Conservation (phyloP, 1,139 yeast genomes). For the Schwanniomyces etchellsii region DNA sequence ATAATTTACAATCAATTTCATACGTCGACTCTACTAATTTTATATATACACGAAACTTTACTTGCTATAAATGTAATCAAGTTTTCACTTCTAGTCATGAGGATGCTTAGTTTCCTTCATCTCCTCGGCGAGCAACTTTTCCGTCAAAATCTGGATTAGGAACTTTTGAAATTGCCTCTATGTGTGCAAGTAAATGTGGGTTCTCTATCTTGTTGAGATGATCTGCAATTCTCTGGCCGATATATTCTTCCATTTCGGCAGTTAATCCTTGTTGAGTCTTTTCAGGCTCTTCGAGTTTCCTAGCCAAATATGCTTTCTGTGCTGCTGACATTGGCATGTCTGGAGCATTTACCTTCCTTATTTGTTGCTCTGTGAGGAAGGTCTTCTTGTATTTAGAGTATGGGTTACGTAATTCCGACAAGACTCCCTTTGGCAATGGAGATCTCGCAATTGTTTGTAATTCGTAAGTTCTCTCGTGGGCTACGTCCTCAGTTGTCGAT, state of each 20-base stretch:
- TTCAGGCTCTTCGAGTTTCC: constrained; percentile 44
- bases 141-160: constrained; percentile 27
- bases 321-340: constrained; percentile 70
- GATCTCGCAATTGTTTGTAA: constrained; percentile 61
- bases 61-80: too few species aligned
- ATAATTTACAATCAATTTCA: too few species aligned
- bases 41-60: too few species aligned
- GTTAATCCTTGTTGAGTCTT: constrained; percentile 48
- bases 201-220: constrained; percentile 41
- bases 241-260: constrained; percentile 60
- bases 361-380: constrained; percentile 53
- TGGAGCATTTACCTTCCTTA: constrained; percentile 62
- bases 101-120: too few species aligned
- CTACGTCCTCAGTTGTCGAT: constrained; percentile 54
- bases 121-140: too few species aligned
- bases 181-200: constrained; percentile 33
- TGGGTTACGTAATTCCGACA: constrained; percentile 70
- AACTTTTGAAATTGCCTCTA: constrained; percentile 32
- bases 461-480: constrained; percentile 69
- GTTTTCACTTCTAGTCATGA: too few species aligned
- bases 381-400: constrained; percentile 55
- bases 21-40: too few species aligned
- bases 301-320: constrained; percentile 58
- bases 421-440: constrained; percentile 65
- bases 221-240: constrained; percentile 64